Evolutionary conservation across 345 rosid genomes (phyloP).

Genomic region (Geranium rotundifolium): DNA sequence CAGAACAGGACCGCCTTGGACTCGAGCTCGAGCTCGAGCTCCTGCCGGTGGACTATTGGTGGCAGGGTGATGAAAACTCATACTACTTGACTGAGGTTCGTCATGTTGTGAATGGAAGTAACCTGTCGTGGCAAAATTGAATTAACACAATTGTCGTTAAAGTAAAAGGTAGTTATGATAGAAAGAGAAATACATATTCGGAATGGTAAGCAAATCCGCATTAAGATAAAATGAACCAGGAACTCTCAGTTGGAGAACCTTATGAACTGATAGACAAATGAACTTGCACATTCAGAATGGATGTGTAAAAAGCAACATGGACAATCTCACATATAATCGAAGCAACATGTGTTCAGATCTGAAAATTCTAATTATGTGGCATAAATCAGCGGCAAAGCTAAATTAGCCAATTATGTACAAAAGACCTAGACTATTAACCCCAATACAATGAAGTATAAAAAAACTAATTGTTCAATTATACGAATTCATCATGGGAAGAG

Average conservation of each 20-base stretch:
- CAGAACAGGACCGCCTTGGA: conserved; percentile 3
- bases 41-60: conserved; percentile 40
- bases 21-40: neutral
- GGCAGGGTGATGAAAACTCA: conserved; percentile 47
- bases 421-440: too few species aligned
- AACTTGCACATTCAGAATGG: too few species aligned
- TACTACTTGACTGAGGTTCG: conserved; percentile 42
- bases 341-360: too few species aligned
- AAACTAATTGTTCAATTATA: too few species aligned
- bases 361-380: too few species aligned
- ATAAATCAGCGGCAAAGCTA: too few species aligned
- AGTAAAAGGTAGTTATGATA: neutral
- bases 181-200: neutral
- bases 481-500: too few species aligned
- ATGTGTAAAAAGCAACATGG: too few species aligned
- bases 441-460: too few species aligned
- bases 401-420: too few species aligned
- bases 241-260: neutral
- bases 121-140: conserved; percentile 33
- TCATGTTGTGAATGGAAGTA: conserved; percentile 57
- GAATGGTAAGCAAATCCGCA: neutral
- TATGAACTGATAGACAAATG: too few species aligned
- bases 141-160: neutral
- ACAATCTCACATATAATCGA: too few species aligned
- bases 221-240: neutral